Conservation (phyloP, 2,329 filamentous ascomycete genomes). For the Byssothecium circinans region DNA sequence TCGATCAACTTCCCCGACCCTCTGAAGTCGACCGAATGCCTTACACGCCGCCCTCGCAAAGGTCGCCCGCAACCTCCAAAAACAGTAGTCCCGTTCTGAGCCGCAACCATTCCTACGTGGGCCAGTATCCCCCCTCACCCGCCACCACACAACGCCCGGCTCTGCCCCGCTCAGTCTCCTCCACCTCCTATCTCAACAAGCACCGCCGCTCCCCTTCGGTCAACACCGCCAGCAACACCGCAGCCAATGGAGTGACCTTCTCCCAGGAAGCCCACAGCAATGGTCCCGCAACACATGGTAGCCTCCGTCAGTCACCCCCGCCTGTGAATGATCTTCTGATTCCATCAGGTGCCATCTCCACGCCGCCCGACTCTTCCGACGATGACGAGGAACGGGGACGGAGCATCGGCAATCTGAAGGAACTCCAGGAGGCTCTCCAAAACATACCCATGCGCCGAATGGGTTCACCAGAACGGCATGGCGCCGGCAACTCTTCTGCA, state of each 20-base stretch:
- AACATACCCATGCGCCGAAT: constrained; percentile 70
- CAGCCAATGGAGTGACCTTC: constrained; percentile 31
- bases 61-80: constrained; percentile 61
- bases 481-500: constrained; percentile 18
- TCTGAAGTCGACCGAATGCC: constrained; percentile 65
- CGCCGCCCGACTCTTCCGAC: constrained; percentile 88
- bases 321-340: constrained; percentile 76
- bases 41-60: constrained; percentile 79
- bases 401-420: constrained; percentile 54
- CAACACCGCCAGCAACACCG: constrained; percentile 33
- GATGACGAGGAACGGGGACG: constrained; percentile 76
- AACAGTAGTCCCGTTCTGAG: constrained; percentile 54
- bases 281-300: constrained; percentile 52
- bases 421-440: constrained; percentile 81
- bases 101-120: constrained; percentile 55
- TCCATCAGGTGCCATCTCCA: constrained; percentile 82
- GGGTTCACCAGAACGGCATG: constrained; percentile 56
- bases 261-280: constrained; percentile 26
- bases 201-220: constrained; percentile 62
- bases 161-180: constrained; percentile 59
- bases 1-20: constrained; percentile 35
- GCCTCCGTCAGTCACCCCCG: constrained; percentile 80
- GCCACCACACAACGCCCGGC: constrained; percentile 46
- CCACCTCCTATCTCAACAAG: constrained; percentile 63
- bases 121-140: constrained; percentile 39